Evolutionary conservation across 352 stramenopile genomes (phyloP).

Genomic region (Globisporangium paddicum): DNA sequence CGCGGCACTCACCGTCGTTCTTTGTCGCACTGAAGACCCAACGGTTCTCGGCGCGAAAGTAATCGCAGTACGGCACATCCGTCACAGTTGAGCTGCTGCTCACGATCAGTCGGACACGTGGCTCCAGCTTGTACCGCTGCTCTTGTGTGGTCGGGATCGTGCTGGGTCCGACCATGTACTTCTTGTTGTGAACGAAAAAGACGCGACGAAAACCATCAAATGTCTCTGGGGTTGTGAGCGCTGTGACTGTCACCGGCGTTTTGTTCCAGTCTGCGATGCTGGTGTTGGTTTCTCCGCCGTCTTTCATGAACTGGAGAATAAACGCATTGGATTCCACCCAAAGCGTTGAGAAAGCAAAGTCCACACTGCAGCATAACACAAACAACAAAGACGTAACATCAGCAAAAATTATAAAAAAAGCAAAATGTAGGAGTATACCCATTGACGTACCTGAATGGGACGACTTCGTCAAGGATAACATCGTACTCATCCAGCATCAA

Average conservation of each 20-base stretch:
- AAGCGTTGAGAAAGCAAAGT: constrained; percentile 50
- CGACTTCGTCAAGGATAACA: constrained; percentile 62
- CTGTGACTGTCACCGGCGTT: constrained; percentile 39
- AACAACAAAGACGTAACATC: background rate
- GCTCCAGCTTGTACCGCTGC: constrained; percentile 58
- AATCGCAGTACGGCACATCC: constrained; percentile 82
- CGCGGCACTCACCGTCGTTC: constrained; percentile 29
- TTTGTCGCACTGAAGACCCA: constrained; percentile 75
- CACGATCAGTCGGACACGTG: constrained; percentile 46
- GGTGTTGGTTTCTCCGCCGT: constrained; percentile 54
- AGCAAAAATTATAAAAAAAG: background rate
- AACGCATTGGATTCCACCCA: constrained; percentile 64
- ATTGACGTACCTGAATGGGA: constrained; percentile 51
- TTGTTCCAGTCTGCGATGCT: constrained; percentile 47
- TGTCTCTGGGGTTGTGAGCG: constrained; percentile 44
- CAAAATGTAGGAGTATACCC: background rate
- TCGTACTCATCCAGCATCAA: constrained; percentile 62
- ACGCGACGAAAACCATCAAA: constrained; percentile 60
- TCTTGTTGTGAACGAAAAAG: constrained; percentile 81
- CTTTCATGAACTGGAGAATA: constrained; percentile 35
- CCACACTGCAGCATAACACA: constrained; percentile 32
- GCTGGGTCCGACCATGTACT: constrained; percentile 84
- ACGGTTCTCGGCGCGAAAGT: constrained; percentile 82
- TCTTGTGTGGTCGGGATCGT: constrained; percentile 69
- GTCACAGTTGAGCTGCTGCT: constrained; percentile 68